Evolutionary conservation across 176 grass and related monocot species (phyloP), one percentile per base, ranked within the genome.

Genomic region (Pontederia crassipes): DNA sequence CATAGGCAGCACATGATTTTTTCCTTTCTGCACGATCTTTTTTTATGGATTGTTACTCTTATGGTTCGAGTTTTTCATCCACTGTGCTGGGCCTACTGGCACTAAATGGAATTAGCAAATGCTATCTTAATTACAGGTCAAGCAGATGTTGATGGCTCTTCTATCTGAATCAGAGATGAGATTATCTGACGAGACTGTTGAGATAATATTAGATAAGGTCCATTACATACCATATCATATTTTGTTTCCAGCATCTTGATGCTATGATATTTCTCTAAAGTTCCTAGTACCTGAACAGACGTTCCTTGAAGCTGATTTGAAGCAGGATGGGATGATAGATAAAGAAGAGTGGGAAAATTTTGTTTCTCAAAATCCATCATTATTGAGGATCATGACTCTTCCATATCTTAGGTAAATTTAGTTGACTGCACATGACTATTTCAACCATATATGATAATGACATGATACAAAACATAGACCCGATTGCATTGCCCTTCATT

Each of bases 301-400:
- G 65, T 97, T 97, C 72, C 90, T 67, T 1, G 84, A 97, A 57
- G 93, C 84, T 67, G 93, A 97, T 83, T 68, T 61, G 2, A 83
- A 97, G 81, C 83, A 81, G 72, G 93, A 97, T 45, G 93, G 87
- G 46, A 97, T 83, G 78, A 97, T 97, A 83, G 87, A 97, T 69
- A 88, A 76, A 87, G 67, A 74, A 59, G 93, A 97, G 46, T 97
- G 93, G 93, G 76, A 85, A 56, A 83, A 74, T 66, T 97, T 91
- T 78, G 93, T 97, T 20, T 78, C 75, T 79, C 78, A 71, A 66
- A 92, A 91, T 77, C 87, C 93, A 68, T 91, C 93, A 46, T 76
- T 97, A 54, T 68, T 97, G 84, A 92, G 91, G 85, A 91, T 97
- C 61, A 97, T 97, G 93, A 97, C 87, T 74, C 81, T 97, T 73